Evolutionary conservation across 495 filamentous ascomycete genomes (phyloP).

Genomic region (Penicillium odoratum): DNA sequence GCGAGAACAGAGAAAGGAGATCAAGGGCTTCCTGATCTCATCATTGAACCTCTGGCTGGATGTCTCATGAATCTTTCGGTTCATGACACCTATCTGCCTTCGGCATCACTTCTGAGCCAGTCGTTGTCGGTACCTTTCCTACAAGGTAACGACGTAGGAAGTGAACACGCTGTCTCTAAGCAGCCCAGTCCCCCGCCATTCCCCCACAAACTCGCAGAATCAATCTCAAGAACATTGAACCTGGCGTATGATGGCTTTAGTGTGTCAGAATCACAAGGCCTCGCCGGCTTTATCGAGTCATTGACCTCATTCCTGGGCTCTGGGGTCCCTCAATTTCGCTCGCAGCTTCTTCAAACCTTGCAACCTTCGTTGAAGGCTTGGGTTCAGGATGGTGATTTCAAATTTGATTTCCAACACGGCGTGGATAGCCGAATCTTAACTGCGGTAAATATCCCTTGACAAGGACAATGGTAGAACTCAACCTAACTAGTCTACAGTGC

Average conservation of each 20-base stretch:
- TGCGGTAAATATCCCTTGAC: constrained; percentile 35
- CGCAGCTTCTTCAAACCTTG: constrained; percentile 32
- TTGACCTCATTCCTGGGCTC: constrained; percentile 42
- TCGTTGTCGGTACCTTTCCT: constrained; percentile 36
- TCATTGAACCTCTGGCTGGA: constrained; percentile 72
- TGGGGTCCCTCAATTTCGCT: constrained; percentile 31
- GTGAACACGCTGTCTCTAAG: constrained; percentile 4
- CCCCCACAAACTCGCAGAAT: constrained; percentile 29
- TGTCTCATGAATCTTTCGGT: constrained; percentile 24
- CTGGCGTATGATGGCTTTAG: constrained; percentile 34
- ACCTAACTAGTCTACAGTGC: constrained; percentile 32
- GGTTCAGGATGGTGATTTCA: constrained; percentile 34
- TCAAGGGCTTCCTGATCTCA: constrained; percentile 55
- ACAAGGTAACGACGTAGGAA: constrained; percentile 15
- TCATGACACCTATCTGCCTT: constrained; percentile 27
- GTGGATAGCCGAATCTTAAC: constrained; percentile 38
- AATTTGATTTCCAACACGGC: constrained; percentile 30
- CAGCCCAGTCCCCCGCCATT: constrained; percentile 12
- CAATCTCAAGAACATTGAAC: constrained; percentile 27
- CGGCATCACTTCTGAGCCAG: constrained; percentile 36
- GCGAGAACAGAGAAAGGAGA: constrained; percentile 67
- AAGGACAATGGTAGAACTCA: background rate
- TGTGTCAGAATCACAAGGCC: constrained; percentile 19
- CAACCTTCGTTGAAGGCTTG: constrained; percentile 33
- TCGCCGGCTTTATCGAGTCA: constrained; percentile 41